A percentile compares a stretch with the other conserved stretches of the same genome.
Conservation (phyloP, 805 yeast genomes). For the Wickerhamiella lipophila region DNA sequence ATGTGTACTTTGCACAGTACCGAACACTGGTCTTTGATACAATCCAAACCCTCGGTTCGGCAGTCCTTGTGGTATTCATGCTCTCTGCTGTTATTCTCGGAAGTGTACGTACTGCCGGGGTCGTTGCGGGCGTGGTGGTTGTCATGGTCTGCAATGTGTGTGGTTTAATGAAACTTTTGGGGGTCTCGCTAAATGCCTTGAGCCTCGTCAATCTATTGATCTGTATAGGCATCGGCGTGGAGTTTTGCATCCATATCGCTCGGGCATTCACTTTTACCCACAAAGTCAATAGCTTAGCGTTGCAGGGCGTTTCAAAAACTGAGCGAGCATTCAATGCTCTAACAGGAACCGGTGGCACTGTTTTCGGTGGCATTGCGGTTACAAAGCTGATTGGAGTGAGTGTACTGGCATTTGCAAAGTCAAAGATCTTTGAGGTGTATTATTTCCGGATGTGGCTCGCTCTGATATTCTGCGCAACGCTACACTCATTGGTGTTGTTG, state of each 20-base stretch:
- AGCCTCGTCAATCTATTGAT: conserved; percentile 79
- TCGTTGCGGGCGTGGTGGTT: conserved; percentile 45
- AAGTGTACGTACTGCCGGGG: conserved; percentile 44
- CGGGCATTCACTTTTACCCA: conserved; percentile 53
- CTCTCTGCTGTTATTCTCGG: conserved; percentile 53
- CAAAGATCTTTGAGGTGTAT: conserved; percentile 79
- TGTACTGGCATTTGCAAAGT: conserved; percentile 75
- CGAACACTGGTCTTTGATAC: conserved; percentile 50
- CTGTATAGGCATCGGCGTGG: conserved; percentile 89
- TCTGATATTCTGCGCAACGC: conserved; percentile 58
- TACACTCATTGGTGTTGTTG: conserved; percentile 65
- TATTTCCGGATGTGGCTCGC: conserved; percentile 93
- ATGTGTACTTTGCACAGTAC: conserved; percentile 86
- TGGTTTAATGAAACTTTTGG: conserved; percentile 66
- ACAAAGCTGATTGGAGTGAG: conserved; percentile 81
- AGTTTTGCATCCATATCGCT: conserved; percentile 79
- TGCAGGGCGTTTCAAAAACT: conserved; percentile 24
- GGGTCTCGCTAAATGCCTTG: conserved; percentile 73
- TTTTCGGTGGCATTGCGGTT: conserved; percentile 76
- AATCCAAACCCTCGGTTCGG: conserved; percentile 34
- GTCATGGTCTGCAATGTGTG: conserved; percentile 61
- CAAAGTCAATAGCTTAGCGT: conserved; percentile 25
- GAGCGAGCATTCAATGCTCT: conserved; percentile 45
- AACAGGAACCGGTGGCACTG: conserved; percentile 74
- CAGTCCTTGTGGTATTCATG: conserved; percentile 17